Evolutionary conservation across 106 monocot genomes (phyloP).

Genomic region (Dendrobium officinale): DNA sequence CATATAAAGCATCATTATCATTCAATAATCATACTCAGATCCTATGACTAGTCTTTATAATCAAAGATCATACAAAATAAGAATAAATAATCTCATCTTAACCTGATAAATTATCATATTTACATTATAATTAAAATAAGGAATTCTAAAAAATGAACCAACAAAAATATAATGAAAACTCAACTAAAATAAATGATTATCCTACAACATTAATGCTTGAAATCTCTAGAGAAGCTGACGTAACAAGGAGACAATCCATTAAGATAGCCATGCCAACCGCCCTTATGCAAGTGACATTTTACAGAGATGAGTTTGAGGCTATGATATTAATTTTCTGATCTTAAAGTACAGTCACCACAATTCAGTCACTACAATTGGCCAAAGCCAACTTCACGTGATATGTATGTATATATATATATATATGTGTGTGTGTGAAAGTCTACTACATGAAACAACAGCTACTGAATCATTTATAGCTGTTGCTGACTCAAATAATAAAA

Average conservation of each 20-base stretch:
- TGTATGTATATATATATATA: too few species aligned
- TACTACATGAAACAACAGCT: neutral
- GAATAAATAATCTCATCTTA: neutral
- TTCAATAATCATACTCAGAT: neutral
- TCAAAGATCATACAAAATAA: neutral
- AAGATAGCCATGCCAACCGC: neutral
- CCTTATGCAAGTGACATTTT: neutral
- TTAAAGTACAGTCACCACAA: neutral
- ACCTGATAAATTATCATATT: neutral
- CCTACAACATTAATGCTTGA: neutral
- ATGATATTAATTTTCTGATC: neutral
- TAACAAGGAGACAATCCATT: neutral
- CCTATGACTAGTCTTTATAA: neutral
- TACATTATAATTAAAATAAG: neutral
- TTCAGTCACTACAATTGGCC: neutral
- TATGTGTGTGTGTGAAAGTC: neutral
- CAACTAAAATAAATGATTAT: neutral
- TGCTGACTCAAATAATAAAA: neutral
- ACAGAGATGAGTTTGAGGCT: neutral
- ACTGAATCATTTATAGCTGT: neutral
- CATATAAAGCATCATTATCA: neutral
- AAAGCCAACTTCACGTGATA: neutral
- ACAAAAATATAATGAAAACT: neutral
- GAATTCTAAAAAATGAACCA: neutral
- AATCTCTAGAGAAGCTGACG: neutral